Evolutionary conservation across 345 rosid genomes (phyloP), one percentile per base, ranked within the genome.

Genomic region (Theobroma cacao): DNA sequence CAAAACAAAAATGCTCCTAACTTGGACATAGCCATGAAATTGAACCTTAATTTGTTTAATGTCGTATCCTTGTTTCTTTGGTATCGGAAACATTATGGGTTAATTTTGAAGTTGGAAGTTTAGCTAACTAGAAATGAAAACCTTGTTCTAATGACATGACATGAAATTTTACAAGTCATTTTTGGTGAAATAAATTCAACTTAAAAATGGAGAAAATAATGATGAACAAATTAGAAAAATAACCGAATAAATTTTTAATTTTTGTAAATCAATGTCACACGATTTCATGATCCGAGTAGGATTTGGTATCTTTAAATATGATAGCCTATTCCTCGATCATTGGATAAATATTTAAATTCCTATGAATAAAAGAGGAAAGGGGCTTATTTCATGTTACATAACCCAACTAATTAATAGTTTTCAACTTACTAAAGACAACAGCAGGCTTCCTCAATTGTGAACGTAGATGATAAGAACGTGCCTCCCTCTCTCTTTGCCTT

Each of bases 1-100:
- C 86, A 58, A 22, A 17, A 53, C 76, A 71, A 82, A 65, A 66
- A 56, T 53, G 36, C 70, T 15, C 41, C 74, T 15, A 24, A 58
- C 14, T 10, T 38, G 38, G 59, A 53, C 59, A 53, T 53, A 20
- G 24, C 20, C 58, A 55, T 55, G 28, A n/a, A 55, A 6, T 9
- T 55, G 30, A 22, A 55, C 30, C 13, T 55, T 55, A 1, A 55
- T 55, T 22, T 55, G 30, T 55, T 22, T n/a, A 2, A 8, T n/a
- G 28, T 55, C 5, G 9, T 8, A 20, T 17, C 7, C 59, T 18
- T 52, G 22, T 18, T n/a, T 55, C 53, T 20, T 55, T 55, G 59
- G n/a, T n/a, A 55, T 55, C n/a, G n/a, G 28, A 55, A 55, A 52
- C 58, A 18, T 18, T 52, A 13, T 17, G 55, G 4, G 20, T 50